phyloP scores from a whole-genome alignment of 805 yeast genomes.

The Pichia cephalocereana region DNA sequence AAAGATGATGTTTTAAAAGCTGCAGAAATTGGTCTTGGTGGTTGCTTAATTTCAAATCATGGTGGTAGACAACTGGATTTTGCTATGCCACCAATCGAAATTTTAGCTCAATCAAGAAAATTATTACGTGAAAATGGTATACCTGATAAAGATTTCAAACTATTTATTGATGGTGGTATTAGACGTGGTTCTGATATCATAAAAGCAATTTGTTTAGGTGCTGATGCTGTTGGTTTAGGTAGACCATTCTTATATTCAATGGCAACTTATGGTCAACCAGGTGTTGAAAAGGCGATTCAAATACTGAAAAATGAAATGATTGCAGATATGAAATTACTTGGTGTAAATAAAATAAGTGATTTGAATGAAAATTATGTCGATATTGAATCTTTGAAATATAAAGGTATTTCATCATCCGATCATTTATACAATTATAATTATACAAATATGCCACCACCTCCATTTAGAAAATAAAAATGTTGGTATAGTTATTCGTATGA shows the following conservation, averaged over 20 bases:
- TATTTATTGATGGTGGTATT: slow-evolving; percentile 70
- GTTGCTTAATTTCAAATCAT: slow-evolving; percentile 60
- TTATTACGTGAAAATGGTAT: slow-evolving; percentile 30
- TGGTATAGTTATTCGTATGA: no score
- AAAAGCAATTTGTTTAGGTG: slow-evolving; percentile 71
- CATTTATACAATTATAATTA: slow-evolving; percentile 43
- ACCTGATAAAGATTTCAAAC: slow-evolving; percentile 41
- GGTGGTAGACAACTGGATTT: slow-evolving; percentile 67
- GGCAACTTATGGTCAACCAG: slow-evolving; percentile 70
- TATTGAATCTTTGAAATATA: slow-evolving; percentile 34
- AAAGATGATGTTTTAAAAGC: slow-evolving; percentile 56
- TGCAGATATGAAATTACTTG: slow-evolving; percentile 54
- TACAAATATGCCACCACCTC: slow-evolving; percentile 23
- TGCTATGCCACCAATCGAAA: slow-evolving; percentile 51
- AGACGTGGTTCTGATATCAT: slow-evolving; percentile 70
- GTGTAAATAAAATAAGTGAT: slow-evolving; percentile 41
- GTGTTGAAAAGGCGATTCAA: slow-evolving; percentile 36
- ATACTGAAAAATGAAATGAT: slow-evolving; percentile 48
- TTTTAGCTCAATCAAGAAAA: slow-evolving; percentile 31
- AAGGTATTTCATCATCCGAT: slow-evolving; percentile 47
- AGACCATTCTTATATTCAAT: slow-evolving; percentile 70
- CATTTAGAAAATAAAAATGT: slow-evolving; percentile 6
- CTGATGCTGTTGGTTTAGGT: slow-evolving; percentile 58
- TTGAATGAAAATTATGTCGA: slow-evolving; percentile 32
- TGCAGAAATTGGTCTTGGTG: slow-evolving; percentile 46